Evolutionary conservation across 139 green algal genomes (phyloP).

Genomic region (Tetraselmis striata): DNA sequence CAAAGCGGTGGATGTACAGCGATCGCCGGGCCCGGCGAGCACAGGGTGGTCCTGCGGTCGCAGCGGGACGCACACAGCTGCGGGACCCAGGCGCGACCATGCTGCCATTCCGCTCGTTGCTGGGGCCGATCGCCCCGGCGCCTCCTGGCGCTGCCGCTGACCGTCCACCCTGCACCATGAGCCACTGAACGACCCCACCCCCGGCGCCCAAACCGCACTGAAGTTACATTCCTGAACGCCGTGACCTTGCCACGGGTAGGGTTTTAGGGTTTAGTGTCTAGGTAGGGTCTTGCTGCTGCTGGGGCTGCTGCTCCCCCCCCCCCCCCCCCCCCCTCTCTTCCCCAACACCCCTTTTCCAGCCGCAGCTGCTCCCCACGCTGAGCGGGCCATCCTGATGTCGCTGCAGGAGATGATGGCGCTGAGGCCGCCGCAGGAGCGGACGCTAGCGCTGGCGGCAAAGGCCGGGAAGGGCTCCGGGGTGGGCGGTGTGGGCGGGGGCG

Average conservation of each 20-base stretch:
- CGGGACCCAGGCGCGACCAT: slow-evolving; percentile 76
- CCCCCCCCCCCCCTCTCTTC: too few species aligned
- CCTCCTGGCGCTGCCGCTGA: too few species aligned
- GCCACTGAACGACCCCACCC: too few species aligned
- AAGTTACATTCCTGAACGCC: too few species aligned
- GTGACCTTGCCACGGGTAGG: slow-evolving; percentile 6
- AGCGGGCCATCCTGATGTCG: slow-evolving; percentile 8
- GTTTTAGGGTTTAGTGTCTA: slow-evolving; percentile 1
- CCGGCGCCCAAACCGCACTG: too few species aligned
- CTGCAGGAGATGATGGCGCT: slow-evolving; percentile 22
- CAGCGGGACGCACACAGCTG: slow-evolving; percentile 84
- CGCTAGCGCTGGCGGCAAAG: background rate
- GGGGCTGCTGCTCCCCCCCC: slow-evolving; percentile 28
- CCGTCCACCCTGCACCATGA: too few species aligned
- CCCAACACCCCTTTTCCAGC: too few species aligned
- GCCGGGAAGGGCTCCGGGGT: background rate
- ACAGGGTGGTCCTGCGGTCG: slow-evolving; percentile 76
- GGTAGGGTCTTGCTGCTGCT: slow-evolving; percentile 1
- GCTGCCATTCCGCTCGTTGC: slow-evolving; percentile 68
- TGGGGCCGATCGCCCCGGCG: slow-evolving; percentile 98
- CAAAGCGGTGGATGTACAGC: slow-evolving; percentile 95
- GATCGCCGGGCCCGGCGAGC: slow-evolving; percentile 84
- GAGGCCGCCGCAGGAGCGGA: slow-evolving; percentile 4
- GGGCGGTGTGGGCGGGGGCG: too few species aligned
- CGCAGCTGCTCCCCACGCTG: slow-evolving; percentile 55